phyloP scores from a whole-genome alignment of 331 rosid species.

The Pyrus hybrid region DNA sequence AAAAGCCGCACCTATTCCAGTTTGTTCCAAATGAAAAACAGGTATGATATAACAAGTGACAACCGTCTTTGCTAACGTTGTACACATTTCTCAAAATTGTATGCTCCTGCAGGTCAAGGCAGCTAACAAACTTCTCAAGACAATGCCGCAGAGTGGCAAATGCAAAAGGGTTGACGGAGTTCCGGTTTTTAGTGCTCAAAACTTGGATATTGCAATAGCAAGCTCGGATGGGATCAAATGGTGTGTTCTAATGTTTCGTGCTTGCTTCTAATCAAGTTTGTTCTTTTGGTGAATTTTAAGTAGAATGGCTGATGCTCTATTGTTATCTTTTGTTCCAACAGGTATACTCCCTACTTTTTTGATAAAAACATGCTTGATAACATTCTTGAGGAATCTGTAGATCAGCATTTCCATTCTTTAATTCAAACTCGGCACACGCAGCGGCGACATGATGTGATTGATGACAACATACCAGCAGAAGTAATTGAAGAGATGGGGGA shows the following conservation, averaged over 20 bases:
- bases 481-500: slow-evolving; percentile 94
- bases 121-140: slow-evolving; percentile 82
- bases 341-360: slow-evolving; percentile 99
- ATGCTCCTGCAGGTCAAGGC: slow-evolving; percentile 63
- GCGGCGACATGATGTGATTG: slow-evolving; percentile 81
- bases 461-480: slow-evolving; percentile 85
- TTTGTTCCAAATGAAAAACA: slow-evolving; percentile 98
- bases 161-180: slow-evolving; percentile 83
- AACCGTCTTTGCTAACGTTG: not conserved
- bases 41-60: slow-evolving; percentile 25
- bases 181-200: slow-evolving; percentile 92
- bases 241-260: slow-evolving; percentile 28
- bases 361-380: slow-evolving; percentile 93
- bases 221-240: slow-evolving; percentile 81
- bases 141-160: slow-evolving; percentile 37
- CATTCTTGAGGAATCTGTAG: slow-evolving; percentile 98
- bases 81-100: not conserved
- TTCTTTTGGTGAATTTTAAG: not conserved
- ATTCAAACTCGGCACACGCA: slow-evolving; percentile 94
- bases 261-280: not conserved
- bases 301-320: slow-evolving; percentile 15
- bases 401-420: slow-evolving; percentile 86
- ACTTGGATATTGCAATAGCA: slow-evolving; percentile 95
- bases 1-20: slow-evolving; percentile 87
- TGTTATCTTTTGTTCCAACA: slow-evolving; percentile 33